Conservation (phyloP, 2,329 filamentous ascomycete species). For the Sarocladiaceae sp. region DNA sequence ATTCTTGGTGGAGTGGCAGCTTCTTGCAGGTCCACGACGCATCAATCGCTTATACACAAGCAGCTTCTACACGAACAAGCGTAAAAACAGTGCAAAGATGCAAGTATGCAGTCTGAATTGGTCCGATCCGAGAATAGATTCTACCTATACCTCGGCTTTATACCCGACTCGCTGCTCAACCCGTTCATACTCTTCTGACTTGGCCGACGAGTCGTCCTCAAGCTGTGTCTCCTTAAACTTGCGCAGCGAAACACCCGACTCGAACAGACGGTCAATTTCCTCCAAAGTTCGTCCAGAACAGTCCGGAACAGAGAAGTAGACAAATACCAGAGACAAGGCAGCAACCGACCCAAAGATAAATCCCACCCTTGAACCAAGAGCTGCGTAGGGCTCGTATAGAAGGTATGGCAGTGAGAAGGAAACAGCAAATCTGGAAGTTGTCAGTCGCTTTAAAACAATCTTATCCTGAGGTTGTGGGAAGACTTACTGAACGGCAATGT, state of each 20-base stretch:
- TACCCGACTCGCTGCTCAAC: not conserved
- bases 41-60: no score
- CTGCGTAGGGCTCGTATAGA: slow-evolving; percentile 27
- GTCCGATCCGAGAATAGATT: no score
- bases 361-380: slow-evolving; percentile 29
- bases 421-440: slow-evolving; percentile 20
- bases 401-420: slow-evolving; percentile 34
- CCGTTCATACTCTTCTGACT: not conserved
- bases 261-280: slow-evolving; percentile 10
- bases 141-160: not conserved
- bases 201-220: not conserved
- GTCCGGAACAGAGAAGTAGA: slow-evolving; percentile 31
- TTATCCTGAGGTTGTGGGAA: not conserved
- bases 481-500: slow-evolving; percentile 17
- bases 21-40: no score
- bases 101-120: no score
- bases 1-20: no score
- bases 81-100: no score
- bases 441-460: not conserved
- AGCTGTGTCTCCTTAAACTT: not conserved
- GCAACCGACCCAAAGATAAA: slow-evolving; percentile 29
- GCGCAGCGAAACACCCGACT: not conserved
- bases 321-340: slow-evolving; percentile 18
- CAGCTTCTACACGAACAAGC: no score
- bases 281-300: slow-evolving; percentile 16